Base-by-base conservation (phyloP, 495 filamentous ascomycete genomes). In the Immersiella caudata region DNA sequence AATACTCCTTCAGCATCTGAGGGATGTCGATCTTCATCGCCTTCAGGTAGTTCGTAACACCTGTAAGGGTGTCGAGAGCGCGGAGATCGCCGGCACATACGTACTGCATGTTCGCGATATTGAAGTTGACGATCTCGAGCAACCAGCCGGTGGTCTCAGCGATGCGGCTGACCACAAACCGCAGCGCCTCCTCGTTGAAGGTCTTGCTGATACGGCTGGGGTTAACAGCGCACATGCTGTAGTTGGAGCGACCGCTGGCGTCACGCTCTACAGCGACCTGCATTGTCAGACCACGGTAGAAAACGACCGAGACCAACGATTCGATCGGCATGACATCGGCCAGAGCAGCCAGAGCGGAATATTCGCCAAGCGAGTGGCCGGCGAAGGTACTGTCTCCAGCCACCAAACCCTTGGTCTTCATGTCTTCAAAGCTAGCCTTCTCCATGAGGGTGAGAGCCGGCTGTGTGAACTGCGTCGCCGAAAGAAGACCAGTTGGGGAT, bases 291-390 rank as follows among this genome's bases (percentile, higher is more conserved):
- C 95, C 95, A 74, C 95, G 92, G 83, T 99, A 99, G 84, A 99
- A 99, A 64, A 98, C 95, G 25, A 99, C 95, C 0, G 95, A 97
- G 0, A 99, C 95, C 75, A 99, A 86, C 74, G 90, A 93, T 84
- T 99, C 96, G 75, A 99, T 98, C 12, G 96, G 96, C 90, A 99
- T 96, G 78, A 99, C 96, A 71, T 99, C 96, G 22, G 96, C 95
- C 29, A 99, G 84, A 25, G 96, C 95, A 68, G 95, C 95, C 56
- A 99, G 88, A 29, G 95, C 95, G 62, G 93, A 97, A 83, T 99
- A 99, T 79, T 99, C 95, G 78, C 95, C 95, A 20, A 99, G 88
- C 0, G 95, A 99, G 83, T 99, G 95, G 66, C 95, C 95, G 18
- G 95, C 95, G 74, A 99, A 99, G 77, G 89, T 94, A 83, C 93